Percentiles rank a stretch among this genome's conserved stretches.
phyloP scores from a whole-genome alignment of 345 rosid species.

The Triadica sebifera region DNA sequence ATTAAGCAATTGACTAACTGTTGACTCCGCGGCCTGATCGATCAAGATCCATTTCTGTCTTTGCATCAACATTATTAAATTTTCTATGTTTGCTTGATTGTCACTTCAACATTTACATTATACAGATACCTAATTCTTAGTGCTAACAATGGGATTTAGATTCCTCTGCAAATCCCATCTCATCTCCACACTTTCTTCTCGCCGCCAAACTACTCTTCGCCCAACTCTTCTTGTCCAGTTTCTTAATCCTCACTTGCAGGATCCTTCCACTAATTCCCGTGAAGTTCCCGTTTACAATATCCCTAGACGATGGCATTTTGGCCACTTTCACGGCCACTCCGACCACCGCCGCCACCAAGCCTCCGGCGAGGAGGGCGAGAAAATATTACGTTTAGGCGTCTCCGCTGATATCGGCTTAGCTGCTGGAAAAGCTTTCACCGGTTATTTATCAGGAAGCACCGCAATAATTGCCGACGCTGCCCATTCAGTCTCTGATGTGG shows the following conservation, averaged over 20 bases:
- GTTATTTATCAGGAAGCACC: conserved; percentile 63
- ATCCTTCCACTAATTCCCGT: conserved; percentile 11
- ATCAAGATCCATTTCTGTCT: no score
- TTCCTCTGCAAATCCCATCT: conserved; percentile 39
- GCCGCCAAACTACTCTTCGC: conserved; percentile 11
- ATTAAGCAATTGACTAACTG: background rate
- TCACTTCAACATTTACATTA: no score
- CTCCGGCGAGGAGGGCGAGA: conserved; percentile 51
- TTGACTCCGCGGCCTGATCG: no score
- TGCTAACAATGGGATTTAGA: conserved; percentile 48
- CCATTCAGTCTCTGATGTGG: conserved; percentile 69
- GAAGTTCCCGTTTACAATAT: conserved; percentile 29
- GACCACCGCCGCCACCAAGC: conserved; percentile 25
- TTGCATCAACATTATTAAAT: no score
- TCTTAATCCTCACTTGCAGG: conserved; percentile 26
- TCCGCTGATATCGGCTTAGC: conserved; percentile 57
- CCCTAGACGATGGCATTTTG: conserved; percentile 70
- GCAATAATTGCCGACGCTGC: conserved; percentile 72
- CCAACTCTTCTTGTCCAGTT: conserved; percentile 14
- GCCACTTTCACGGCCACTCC: no score
- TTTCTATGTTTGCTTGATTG: no score
- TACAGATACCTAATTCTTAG: background rate
- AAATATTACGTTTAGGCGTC: conserved; percentile 76
- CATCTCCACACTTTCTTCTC: conserved; percentile 30
- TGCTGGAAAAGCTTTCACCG: conserved; percentile 59